phyloP scores from a whole-genome alignment of 2,329 filamentous ascomycete species.

The Dothistroma pini region DNA sequence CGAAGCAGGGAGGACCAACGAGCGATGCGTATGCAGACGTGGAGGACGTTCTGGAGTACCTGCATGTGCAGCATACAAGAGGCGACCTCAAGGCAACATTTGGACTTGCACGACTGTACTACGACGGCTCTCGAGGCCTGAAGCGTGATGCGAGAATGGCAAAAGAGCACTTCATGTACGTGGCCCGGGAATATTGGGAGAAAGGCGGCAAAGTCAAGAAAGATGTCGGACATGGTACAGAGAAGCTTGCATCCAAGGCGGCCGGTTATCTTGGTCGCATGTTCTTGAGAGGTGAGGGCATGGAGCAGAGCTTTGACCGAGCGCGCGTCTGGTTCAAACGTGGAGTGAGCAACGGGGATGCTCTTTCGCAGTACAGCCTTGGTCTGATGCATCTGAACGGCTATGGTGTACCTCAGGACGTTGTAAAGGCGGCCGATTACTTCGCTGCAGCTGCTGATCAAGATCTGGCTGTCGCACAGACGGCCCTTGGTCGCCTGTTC shows the following conservation, averaged over 20 bases:
- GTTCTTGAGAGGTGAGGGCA: slow-evolving; percentile 83
- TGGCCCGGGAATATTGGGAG: slow-evolving; percentile 78
- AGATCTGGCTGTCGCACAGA: slow-evolving; percentile 75
- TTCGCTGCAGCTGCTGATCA: slow-evolving; percentile 79
- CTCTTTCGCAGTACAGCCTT: slow-evolving; percentile 78
- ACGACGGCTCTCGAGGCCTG: slow-evolving; percentile 76
- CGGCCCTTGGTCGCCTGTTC: slow-evolving; percentile 77
- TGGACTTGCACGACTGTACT: slow-evolving; percentile 79
- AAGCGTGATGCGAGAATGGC: slow-evolving; percentile 70
- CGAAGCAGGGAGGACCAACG: slow-evolving; percentile 66
- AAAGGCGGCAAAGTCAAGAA: slow-evolving; percentile 67
- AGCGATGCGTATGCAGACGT: slow-evolving; percentile 81
- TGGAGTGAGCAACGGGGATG: slow-evolving; percentile 70
- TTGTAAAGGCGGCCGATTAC: slow-evolving; percentile 67
- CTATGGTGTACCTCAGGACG: slow-evolving; percentile 66
- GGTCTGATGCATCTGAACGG: slow-evolving; percentile 81
- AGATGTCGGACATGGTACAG: slow-evolving; percentile 65
- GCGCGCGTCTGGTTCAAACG: slow-evolving; percentile 81
- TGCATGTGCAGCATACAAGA: slow-evolving; percentile 85
- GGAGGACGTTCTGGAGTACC: slow-evolving; percentile 90
- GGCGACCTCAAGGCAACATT: slow-evolving; percentile 85
- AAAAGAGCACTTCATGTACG: slow-evolving; percentile 74
- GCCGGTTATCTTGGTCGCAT: slow-evolving; percentile 86
- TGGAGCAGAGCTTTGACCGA: slow-evolving; percentile 71
- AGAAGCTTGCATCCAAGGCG: slow-evolving; percentile 76